Base-by-base conservation (phyloP, 1,284 basidiomycete species). In the Inonotus obliquus region DNA sequence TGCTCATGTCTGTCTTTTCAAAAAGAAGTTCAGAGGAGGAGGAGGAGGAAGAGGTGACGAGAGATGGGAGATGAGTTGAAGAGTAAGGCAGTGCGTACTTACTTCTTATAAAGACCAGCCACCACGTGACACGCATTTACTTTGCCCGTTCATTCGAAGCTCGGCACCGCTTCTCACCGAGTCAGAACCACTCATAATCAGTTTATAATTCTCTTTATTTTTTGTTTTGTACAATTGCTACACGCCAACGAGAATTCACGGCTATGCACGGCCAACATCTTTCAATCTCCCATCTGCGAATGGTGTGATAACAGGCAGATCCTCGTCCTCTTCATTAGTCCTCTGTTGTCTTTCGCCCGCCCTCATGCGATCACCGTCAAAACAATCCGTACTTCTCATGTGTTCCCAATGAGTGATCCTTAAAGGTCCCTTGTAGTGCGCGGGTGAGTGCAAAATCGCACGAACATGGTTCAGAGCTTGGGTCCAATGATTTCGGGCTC, bases 311-410 rank as follows among this genome's bases (percentile, higher is more conserved):
- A 54, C 56, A 23, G 52, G 52, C n/a, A 64, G 47, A 54, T 64
- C 60, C 17, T 48, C 56, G 13, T 62, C 57, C 25, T 23, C 53
- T 23, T 63, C 52, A 14, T 45, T 54, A 3, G 29, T 37, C 23
- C 25, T n/a, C 35, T 60, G 21, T 10, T 59, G 29, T 17, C 39
- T 14, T 41, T 57, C 54, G 2, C 67, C 66, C 37, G 79, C 75
- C 44, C 68, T 59, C 23, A 75, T 72, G 54, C 71, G 75, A 47
- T 74, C 72, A 55, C 91, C 89, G 67, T 93, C 83, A 67, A 85
- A 89, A 54, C 80, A 79, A 71, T 95, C 92, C 0, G 94, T 84
- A 4, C 69, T 70, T 64, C 82, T 85, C 91, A 94, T 93, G 69
- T 94, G 87, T 70, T 94, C 90, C 52, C 81, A 77, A 57, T 77